These are phyloP conservation scores for Diplogelasinospora grovesii DNA, from an alignment of 495 filamentous ascomycete species.

Conservation along the genomic window DNA sequence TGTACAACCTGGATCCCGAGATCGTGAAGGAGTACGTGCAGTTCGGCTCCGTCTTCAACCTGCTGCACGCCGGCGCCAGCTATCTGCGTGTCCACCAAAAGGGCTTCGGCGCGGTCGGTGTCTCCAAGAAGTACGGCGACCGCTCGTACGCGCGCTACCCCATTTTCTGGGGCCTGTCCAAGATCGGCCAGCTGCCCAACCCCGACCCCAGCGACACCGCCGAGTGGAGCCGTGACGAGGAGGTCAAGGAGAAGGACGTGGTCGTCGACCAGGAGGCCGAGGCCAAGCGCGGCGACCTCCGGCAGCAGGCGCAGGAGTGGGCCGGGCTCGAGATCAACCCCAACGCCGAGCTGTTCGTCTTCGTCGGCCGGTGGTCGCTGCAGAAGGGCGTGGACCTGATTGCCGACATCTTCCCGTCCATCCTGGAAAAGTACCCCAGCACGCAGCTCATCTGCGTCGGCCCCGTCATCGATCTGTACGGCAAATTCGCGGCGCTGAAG, in stretches of 20 bases:
- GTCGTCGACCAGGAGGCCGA: constrained; percentile 53
- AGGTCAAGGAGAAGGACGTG: constrained; percentile 40
- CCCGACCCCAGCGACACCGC: constrained; percentile 67
- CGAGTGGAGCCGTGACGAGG: constrained; percentile 50
- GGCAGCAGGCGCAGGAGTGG: constrained; percentile 67
- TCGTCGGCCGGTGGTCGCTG: constrained; percentile 70
- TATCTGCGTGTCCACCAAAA: constrained; percentile 67
- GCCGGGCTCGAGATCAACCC: constrained; percentile 56
- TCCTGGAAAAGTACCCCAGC: constrained; percentile 57
- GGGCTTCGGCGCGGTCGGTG: constrained; percentile 68
- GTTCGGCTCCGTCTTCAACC: constrained; percentile 63
- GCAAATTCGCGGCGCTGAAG: constrained; percentile 69
- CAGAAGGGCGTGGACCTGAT: constrained; percentile 75
- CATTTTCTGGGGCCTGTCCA: constrained; percentile 68
- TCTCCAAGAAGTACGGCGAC: constrained; percentile 68
- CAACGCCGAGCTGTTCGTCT: constrained; percentile 65
- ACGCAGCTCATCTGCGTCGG: constrained; percentile 65
- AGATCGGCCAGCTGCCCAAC: constrained; percentile 64
- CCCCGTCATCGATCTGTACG: constrained; percentile 70
- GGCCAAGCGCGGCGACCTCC: constrained; percentile 46
- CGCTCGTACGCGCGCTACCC: constrained; percentile 67
- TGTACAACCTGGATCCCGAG: constrained; percentile 54
- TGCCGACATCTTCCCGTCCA: constrained; percentile 64
- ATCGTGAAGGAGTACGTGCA: constrained; percentile 52
- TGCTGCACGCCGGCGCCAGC: constrained; percentile 63